Conservation (phyloP, 768 basidiomycete species). For the Termitomyces sp. region DNA sequence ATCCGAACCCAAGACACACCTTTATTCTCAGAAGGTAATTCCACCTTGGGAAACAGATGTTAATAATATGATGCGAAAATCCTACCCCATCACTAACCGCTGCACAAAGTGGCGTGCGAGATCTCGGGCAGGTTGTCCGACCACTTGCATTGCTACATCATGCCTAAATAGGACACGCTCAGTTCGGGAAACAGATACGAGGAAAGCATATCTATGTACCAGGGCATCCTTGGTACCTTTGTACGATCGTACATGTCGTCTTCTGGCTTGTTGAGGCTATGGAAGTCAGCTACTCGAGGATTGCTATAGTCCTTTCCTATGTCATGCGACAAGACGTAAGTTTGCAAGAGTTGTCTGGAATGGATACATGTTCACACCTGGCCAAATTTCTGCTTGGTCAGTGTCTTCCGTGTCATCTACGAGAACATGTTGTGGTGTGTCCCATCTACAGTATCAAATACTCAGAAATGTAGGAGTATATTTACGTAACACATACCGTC, state of each 20-base stretch:
- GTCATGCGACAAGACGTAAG: neutral
- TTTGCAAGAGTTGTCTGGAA: neutral
- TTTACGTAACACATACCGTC: slow-evolving; percentile 43
- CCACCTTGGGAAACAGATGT: slow-evolving; percentile 57
- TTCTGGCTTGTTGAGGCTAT: slow-evolving; percentile 80
- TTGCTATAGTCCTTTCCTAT: slow-evolving; percentile 95
- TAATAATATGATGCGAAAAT: slow-evolving; percentile 11
- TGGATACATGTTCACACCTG: slow-evolving; percentile 45
- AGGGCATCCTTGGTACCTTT: slow-evolving; percentile 93
- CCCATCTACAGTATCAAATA: slow-evolving; percentile 72
- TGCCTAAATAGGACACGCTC: slow-evolving; percentile 55
- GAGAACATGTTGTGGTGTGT: slow-evolving; percentile 90
- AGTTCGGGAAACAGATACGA: neutral
- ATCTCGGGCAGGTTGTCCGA: slow-evolving; percentile 95
- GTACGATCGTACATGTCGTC: slow-evolving; percentile 94
- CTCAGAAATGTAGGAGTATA: neutral
- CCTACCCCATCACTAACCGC: slow-evolving; percentile 44
- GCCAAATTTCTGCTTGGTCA: slow-evolving; percentile 78
- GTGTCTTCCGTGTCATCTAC: slow-evolving; percentile 75
- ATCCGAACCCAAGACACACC: slow-evolving; percentile 38
- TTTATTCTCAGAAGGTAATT: slow-evolving; percentile 92
- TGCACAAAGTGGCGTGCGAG: slow-evolving; percentile 93
- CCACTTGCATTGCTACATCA: slow-evolving; percentile 93
- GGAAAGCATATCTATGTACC: slow-evolving; percentile 46
- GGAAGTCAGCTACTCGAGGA: slow-evolving; percentile 82